Percentiles rank a stretch among this genome's conserved stretches.
Evolutionary conservation across 2,329 filamentous ascomycete species (phyloP).

Genomic region (Botryotinia convoluta): DNA sequence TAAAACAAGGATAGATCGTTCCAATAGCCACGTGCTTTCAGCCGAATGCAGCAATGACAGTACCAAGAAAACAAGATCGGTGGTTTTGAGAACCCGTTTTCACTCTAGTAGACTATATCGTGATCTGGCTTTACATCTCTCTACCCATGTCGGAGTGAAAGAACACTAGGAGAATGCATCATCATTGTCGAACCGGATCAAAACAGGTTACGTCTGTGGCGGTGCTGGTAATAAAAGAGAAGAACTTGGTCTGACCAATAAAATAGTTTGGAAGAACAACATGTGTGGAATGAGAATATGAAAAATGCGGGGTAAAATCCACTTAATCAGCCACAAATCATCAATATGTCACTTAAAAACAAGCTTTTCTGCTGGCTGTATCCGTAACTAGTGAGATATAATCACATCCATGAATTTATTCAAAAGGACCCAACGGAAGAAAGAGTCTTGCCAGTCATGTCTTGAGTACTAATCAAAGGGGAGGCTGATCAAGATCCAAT

Average conservation of each 20-base stretch:
- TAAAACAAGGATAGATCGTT: background rate
- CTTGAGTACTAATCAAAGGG: background rate
- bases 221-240: background rate
- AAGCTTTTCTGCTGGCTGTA: conserved; percentile 8
- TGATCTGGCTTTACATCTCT: background rate
- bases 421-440: background rate
- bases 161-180: background rate
- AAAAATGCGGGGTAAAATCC: background rate
- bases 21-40: background rate
- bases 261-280: background rate
- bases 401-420: background rate
- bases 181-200: background rate
- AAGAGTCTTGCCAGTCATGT: background rate
- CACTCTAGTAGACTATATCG: background rate
- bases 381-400: background rate
- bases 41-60: background rate
- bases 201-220: conserved; percentile 13
- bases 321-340: conserved; percentile 7
- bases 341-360: conserved; percentile 7
- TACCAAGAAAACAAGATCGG: conserved; percentile 5
- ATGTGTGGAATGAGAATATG: background rate
- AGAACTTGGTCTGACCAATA: background rate
- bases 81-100: background rate
- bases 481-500: background rate
- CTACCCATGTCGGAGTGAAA: background rate